Conservation (phyloP, 2,329 filamentous ascomycete species). For the Diaporthe velutina region DNA sequence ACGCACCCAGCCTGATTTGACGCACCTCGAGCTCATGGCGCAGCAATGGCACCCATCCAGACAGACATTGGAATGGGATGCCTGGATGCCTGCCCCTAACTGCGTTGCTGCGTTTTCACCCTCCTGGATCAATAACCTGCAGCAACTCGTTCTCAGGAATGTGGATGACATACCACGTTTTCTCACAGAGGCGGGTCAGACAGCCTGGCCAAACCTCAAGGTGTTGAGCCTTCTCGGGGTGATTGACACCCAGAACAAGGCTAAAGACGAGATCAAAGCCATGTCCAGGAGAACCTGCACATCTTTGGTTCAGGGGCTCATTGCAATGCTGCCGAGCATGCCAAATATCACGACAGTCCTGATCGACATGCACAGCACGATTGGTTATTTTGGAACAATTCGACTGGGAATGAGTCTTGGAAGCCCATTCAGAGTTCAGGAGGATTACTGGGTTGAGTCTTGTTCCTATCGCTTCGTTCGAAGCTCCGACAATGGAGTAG, state of each 20-base stretch:
- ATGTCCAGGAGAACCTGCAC: not conserved
- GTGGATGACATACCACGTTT: not conserved
- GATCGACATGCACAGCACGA: not conserved
- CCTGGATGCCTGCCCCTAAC: not conserved
- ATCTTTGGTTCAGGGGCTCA: not conserved
- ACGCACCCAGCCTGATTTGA: not conserved
- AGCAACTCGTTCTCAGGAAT: not conserved
- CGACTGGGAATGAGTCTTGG: not conserved
- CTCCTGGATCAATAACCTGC: not conserved
- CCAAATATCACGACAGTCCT: not conserved
- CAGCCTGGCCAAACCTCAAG: not conserved
- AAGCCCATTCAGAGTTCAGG: too few relatives aligned
- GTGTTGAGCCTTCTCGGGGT: not conserved
- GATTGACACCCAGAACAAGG: not conserved
- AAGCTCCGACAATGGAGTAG: not conserved
- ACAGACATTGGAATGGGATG: accelerated
- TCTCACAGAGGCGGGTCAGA: not conserved
- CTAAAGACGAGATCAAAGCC: not conserved
- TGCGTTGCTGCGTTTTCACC: not conserved
- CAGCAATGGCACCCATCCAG: not conserved
- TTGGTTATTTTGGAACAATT: too few relatives aligned
- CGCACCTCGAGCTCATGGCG: not conserved
- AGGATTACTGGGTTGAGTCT: not conserved
- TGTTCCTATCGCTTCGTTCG: not conserved
- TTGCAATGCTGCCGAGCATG: not conserved